Evolutionary conservation across 805 yeast genomes (phyloP), one percentile per base, ranked within the genome.

Genomic region (Candida coquimbonensis): DNA sequence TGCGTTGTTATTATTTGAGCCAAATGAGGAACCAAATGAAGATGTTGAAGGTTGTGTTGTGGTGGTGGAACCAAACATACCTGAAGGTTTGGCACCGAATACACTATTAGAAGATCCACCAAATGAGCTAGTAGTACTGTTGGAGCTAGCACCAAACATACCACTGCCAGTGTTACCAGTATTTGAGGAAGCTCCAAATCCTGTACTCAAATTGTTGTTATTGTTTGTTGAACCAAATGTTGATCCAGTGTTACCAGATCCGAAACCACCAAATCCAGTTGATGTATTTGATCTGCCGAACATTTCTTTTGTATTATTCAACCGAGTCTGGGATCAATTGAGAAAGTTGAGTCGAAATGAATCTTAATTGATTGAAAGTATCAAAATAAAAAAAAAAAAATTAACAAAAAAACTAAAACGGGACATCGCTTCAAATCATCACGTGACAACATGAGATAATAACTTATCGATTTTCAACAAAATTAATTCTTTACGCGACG

Each of bases 71-170:
- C 58, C 60, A 44, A 53, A 55, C 19, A 54, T 27, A 5, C 56
- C 48, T 2, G 59, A 56, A 19, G 59, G 57, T 37, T 54, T 66
- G 39, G 64, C 54, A 33, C 61, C 61, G 46, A 52, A 46, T 1
- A 54, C 51, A 40, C 43, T 51, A 33, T 41, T 33, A 1, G 44
- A 36, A 7, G 31, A 6, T 11, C 31, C 31, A 21, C 59, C 59
- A 33, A 56, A 50, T 0, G 60, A 54, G 32, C 46, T 54, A 40
- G 57, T 55, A 11, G 36, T 11, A n/a, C 9, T 27, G 1, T 62
- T 52, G 21, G 55, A 54, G 51, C 50, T 62, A 17, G 57, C 44
- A 25, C 78, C 78, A 57, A 76, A 74, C 31, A 73, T 16, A 51
- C 63, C 61, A 42, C 58, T 54, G 31, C 66, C 62, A 17, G 58